Base-by-base conservation (phyloP, 257 asterid species). In the Solanum etuberosum region DNA sequence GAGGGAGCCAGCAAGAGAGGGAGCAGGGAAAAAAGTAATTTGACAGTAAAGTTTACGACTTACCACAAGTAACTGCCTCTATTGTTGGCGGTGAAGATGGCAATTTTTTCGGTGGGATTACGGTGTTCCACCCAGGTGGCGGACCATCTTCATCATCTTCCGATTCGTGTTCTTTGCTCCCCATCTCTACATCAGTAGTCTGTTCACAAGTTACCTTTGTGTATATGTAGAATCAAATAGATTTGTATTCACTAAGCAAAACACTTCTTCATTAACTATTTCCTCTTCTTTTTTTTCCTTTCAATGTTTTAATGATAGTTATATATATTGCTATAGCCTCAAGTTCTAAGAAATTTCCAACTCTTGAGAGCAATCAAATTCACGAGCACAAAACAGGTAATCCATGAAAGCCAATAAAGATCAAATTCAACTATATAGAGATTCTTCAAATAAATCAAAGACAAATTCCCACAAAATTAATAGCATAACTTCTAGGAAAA, bases 141-240 rank as follows among this genome's bases (percentile, higher is more conserved):
- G 91, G 92, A 16, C 90, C 91, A 78, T 92, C 96, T 38, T 93
- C 94, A 32, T 92, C 96, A 14, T 93, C 93, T 40, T 92, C 93
- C 7, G 43, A 83, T 68, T 83, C 90, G 4, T 91, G 92, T 88
- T 89, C 91, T 83, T 88, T 86, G 89, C 88, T 84, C 87, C 85
- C 88, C 88, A 86, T 90, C 84, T 72, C 91, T 84, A 61, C 89
- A 90, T 93, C 98, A 92, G 92, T 86, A 90, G 84, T 71, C 89
- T 77, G 90, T 78, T 84, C 87, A 89, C 61, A 70, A 40, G 88
- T 89, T 70, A 88, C 82, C 73, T 83, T 78, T 88, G 85, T 89
- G 82, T 38, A 86, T 43, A 68, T 72, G 76, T 77, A 91, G 83
- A 59, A 88, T 73, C 46, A 57, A 85, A 88, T 34, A 88, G 21